Evolutionary conservation across 192 early-diverging fungal genomes (phyloP).

Genomic region (Umbelopsis vinacea): DNA sequence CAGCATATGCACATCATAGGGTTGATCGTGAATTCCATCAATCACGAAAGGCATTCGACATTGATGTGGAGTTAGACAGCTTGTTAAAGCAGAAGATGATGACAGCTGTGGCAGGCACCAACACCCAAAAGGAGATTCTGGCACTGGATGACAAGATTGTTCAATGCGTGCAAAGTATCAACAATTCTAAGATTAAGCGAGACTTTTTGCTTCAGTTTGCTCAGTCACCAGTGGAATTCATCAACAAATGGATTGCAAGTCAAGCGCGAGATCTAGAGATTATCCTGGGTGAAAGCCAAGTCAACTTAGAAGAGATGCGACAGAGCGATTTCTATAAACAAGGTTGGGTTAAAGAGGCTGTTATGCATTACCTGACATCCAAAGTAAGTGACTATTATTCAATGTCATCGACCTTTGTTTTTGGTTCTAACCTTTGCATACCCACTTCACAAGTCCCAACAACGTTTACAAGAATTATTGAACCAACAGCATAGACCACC

Average conservation of each 20-base stretch:
- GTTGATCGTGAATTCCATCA: conserved; percentile 80
- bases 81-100: conserved; percentile 62
- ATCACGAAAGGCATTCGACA: conserved; percentile 83
- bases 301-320: conserved; percentile 78
- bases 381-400: conserved; percentile 43
- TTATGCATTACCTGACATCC: conserved; percentile 87
- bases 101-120: conserved; percentile 50
- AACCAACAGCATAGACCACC: conserved; percentile 29
- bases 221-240: conserved; percentile 84
- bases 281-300: conserved; percentile 74
- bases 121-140: conserved; percentile 46
- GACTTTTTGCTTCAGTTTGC: conserved; percentile 92
- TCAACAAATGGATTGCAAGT: conserved; percentile 91
- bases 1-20: conserved; percentile 27
- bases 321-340: conserved; percentile 76
- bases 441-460: conserved; percentile 29
- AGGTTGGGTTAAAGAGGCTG: conserved; percentile 83
- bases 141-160: conserved; percentile 69
- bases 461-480: conserved; percentile 41
- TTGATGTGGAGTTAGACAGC: conserved; percentile 91
- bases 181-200: conserved; percentile 87
- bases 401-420: no score
- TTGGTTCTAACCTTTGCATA: no score
- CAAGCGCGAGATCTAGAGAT: conserved; percentile 92
- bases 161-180: conserved; percentile 81